These are phyloP conservation scores for Rhizopogon parksii DNA, from an alignment of 1,284 basidiomycete species.

Conservation along the genomic window DNA sequence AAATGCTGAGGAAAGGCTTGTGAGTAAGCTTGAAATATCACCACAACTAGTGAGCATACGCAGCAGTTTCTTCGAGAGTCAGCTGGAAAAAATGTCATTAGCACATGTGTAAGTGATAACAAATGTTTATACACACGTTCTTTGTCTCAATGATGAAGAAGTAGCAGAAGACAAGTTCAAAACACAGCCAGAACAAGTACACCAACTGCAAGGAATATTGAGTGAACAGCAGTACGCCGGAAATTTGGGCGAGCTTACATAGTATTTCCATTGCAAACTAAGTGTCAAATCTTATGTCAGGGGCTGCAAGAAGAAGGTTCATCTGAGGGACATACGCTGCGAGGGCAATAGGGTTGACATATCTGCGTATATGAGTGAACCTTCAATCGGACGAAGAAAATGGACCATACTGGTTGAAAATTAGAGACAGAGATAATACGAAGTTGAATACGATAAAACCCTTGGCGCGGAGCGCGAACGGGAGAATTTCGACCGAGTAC, in stretches of 20 bases:
- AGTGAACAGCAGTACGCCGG: not conserved
- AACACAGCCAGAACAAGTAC: conserved; percentile 35
- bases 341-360: conserved; percentile 38
- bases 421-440: conserved; percentile 41
- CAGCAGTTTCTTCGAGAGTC: conserved; percentile 36
- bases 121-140: conserved; percentile 20
- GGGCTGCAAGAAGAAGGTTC: not conserved
- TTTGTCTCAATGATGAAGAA: conserved; percentile 40
- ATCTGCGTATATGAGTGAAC: conserved; percentile 18
- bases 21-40: not conserved
- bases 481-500: conserved; percentile 56
- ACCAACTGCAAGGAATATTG: conserved; percentile 28
- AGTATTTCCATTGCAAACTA: conserved; percentile 36
- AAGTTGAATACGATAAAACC: conserved; percentile 55
- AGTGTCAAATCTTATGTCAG: not conserved
- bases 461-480: conserved; percentile 52
- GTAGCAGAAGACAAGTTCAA: conserved; percentile 34
- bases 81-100: conserved; percentile 8
- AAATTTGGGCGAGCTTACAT: conserved; percentile 17
- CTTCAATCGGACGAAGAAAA: not conserved
- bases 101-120: not conserved
- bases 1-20: conserved; percentile 6
- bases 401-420: conserved; percentile 49
- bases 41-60: conserved; percentile 16
- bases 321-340: conserved; percentile 20